A percentile compares a stretch with the other conserved stretches of the same genome.
These are phyloP conservation scores for Trypanosoma conorhini DNA, from an alignment of 208 protist species.

Conservation along the genomic window DNA sequence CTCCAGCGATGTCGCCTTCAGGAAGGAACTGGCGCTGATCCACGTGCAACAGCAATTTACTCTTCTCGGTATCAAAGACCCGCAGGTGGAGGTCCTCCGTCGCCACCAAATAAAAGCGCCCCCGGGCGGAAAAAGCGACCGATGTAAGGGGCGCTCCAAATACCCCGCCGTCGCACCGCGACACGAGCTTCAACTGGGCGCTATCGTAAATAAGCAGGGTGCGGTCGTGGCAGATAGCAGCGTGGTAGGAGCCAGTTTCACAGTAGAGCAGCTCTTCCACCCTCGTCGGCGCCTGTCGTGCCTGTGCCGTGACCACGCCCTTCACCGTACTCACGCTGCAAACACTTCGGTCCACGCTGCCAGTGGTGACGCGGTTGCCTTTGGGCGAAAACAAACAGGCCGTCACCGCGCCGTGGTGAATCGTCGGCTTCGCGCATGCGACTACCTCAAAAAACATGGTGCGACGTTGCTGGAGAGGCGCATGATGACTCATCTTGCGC, in stretches of 20 bases:
- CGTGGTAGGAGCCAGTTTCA: slow-evolving; percentile 70
- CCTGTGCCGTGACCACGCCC: slow-evolving; percentile 37
- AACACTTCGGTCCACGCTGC: slow-evolving; percentile 59
- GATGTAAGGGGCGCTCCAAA: slow-evolving; percentile 58
- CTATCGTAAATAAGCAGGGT: slow-evolving; percentile 75
- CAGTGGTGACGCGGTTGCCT: slow-evolving; percentile 47
- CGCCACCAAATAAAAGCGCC: slow-evolving; percentile 69
- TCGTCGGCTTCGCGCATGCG: slow-evolving; percentile 7
- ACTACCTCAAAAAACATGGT: slow-evolving; percentile 28
- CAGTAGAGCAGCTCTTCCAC: slow-evolving; percentile 31
- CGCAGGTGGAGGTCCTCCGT: slow-evolving; percentile 61
- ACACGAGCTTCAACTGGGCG: slow-evolving; percentile 56
- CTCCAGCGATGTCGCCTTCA: background rate
- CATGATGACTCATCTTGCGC: slow-evolving; percentile 26
- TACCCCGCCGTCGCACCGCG: slow-evolving; percentile 42
- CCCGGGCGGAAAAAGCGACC: slow-evolving; percentile 62
- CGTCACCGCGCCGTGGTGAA: slow-evolving; percentile 53
- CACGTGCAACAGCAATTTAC: slow-evolving; percentile 42
- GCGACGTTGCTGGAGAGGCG: slow-evolving; percentile 15
- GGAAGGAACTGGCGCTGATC: slow-evolving; percentile 35
- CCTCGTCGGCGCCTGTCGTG: slow-evolving; percentile 34
- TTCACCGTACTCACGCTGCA: slow-evolving; percentile 43
- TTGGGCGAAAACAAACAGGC: slow-evolving; percentile 41
- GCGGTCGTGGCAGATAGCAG: slow-evolving; percentile 62
- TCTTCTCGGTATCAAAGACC: slow-evolving; percentile 74